Conservation (phyloP, 129 eudicot species). For the Rutidosis leptorrhynchoides region DNA sequence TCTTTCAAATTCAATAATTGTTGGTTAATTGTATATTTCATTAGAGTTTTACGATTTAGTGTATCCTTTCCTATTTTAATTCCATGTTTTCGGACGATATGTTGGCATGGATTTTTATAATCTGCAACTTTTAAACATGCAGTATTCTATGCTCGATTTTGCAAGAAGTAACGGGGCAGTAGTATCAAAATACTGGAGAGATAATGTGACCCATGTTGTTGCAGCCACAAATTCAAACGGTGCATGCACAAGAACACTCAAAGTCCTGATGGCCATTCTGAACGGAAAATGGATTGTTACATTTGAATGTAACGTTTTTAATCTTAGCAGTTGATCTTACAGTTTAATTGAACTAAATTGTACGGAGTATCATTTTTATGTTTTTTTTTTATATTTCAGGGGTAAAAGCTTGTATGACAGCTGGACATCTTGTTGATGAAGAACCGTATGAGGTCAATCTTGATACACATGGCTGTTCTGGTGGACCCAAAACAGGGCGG, state of each 20-base stretch:
- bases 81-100: too few species aligned
- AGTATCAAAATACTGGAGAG: conserved; percentile 56
- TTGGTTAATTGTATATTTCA: too few species aligned
- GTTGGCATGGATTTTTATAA: background rate
- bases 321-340: background rate
- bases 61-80: too few species aligned
- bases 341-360: conserved; percentile 7
- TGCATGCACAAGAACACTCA: conserved; percentile 79
- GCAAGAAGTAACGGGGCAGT: conserved; percentile 61
- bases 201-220: conserved; percentile 82
- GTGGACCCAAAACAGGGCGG: conserved; percentile 81
- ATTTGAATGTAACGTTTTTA: conserved; percentile 59
- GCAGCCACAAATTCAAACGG: conserved; percentile 77
- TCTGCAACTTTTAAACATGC: conserved; percentile 25
- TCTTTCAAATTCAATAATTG: too few species aligned
- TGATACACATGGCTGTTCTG: conserved; percentile 66
- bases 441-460: conserved; percentile 64
- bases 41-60: too few species aligned
- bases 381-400: conserved; percentile 48
- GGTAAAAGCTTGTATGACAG: conserved; percentile 62
- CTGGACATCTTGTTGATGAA: conserved; percentile 43
- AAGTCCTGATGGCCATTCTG: conserved; percentile 86
- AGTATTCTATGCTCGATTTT: conserved; percentile 57
- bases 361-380: too few species aligned
- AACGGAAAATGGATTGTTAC: conserved; percentile 78